These are phyloP conservation scores for Salisapilia sapeloensis DNA, from an alignment of 352 stramenopile genomes.

Conservation along the genomic window DNA sequence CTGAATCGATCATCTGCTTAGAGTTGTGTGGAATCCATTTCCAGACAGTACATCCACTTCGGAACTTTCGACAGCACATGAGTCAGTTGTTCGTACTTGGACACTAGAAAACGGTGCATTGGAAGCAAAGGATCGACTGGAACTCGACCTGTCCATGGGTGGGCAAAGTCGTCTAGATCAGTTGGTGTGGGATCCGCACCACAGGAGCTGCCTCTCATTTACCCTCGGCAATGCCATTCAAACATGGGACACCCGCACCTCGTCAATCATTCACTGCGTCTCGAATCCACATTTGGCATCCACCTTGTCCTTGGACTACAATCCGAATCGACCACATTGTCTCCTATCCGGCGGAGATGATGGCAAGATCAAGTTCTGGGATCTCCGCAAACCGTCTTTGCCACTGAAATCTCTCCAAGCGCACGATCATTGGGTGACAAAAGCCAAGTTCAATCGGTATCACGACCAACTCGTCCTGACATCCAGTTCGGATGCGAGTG, in stretches of 20 bases:
- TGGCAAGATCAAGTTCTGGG: conserved; percentile 95
- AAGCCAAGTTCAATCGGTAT: conserved; percentile 93
- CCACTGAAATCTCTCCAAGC: conserved; percentile 76
- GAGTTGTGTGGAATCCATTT: conserved; percentile 22
- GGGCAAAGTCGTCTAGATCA: conserved; percentile 11
- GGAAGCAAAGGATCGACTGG: conserved; percentile 16
- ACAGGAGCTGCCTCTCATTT: conserved; percentile 40
- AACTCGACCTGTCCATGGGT: conserved; percentile 29
- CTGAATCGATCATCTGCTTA: conserved; percentile 1
- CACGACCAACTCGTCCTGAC: conserved; percentile 95
- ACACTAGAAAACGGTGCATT: conserved; percentile 15
- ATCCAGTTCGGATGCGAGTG: conserved; percentile 83
- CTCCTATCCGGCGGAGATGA: conserved; percentile 88
- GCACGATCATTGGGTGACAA: conserved; percentile 88
- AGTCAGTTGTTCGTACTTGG: conserved; percentile 33
- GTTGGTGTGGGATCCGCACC: conserved; percentile 74
- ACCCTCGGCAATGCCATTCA: conserved; percentile 39
- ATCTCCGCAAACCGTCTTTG: conserved; percentile 71
- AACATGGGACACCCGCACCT: conserved; percentile 52
- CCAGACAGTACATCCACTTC: conserved; percentile 5
- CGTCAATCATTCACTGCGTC: conserved; percentile 7
- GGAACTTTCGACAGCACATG: conserved; percentile 19
- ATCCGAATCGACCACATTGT: conserved; percentile 93
- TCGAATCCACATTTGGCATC: conserved; percentile 23
- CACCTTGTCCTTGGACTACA: conserved; percentile 90